These are phyloP conservation scores for Zanthoxylum bungeanum DNA, from an alignment of 345 rosid species.

Conservation along the genomic window DNA sequence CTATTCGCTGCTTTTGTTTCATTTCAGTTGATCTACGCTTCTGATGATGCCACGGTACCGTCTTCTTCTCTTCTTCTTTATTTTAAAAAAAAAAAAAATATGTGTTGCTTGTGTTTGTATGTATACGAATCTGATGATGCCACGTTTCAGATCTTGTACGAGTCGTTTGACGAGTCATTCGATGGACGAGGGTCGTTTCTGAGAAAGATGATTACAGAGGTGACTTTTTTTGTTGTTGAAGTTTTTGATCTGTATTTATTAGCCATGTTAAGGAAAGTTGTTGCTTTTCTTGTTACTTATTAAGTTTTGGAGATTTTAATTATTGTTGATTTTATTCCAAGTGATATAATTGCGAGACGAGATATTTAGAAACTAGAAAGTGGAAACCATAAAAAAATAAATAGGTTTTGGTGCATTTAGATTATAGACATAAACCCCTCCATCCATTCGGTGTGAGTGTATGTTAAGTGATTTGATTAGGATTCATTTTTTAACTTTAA, in stretches of 20 bases:
- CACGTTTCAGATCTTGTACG: slow-evolving; percentile 54
- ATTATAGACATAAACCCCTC: too few species aligned
- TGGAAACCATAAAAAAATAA: too few species aligned
- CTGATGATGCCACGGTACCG: slow-evolving; percentile 53
- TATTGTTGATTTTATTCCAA: neutral
- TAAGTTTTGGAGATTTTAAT: neutral
- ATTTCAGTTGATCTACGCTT: slow-evolving; percentile 43
- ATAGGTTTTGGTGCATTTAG: too few species aligned
- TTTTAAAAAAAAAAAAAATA: too few species aligned
- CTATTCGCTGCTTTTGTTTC: slow-evolving; percentile 46
- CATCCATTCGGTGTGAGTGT: too few species aligned
- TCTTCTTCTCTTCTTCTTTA: neutral
- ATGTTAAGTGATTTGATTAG: too few species aligned
- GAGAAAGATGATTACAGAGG: slow-evolving; percentile 65
- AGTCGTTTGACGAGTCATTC: slow-evolving; percentile 67
- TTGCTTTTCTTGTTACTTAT: neutral
- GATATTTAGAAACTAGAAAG: too few species aligned
- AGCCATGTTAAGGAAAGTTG: neutral
- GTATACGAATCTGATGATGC: neutral
- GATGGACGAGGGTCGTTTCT: slow-evolving; percentile 75
- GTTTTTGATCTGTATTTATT: neutral
- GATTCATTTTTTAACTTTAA: too few species aligned
- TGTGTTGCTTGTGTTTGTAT: neutral
- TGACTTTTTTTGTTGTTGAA: neutral
- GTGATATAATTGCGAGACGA: too few species aligned